A percentile compares a stretch with the other conserved stretches of the same genome.
phyloP scores from a whole-genome alignment of 257 asterid genomes.

The Jacaranda copaia region DNA sequence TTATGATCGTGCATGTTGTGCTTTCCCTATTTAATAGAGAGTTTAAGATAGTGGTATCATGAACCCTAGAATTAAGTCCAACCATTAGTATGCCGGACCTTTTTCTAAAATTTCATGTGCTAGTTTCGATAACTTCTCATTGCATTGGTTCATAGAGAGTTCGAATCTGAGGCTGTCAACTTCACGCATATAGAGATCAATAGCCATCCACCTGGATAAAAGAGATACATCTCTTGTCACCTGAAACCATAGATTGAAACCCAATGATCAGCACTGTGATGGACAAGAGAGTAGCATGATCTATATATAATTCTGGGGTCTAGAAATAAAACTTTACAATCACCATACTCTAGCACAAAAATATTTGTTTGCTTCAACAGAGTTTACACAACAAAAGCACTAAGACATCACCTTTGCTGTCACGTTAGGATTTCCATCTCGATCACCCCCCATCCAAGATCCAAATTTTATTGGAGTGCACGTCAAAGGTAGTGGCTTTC shows the following conservation, averaged over 20 bases:
- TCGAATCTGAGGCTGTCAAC: conserved; percentile 91
- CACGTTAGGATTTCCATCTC: conserved; percentile 99
- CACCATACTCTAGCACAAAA: conserved; percentile 3
- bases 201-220: conserved; percentile 98
- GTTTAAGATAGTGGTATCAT: neutral
- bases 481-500: conserved; percentile 90
- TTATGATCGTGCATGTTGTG: conserved; percentile 12
- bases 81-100: conserved; percentile 52
- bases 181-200: conserved; percentile 88
- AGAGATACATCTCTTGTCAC: conserved; percentile 90
- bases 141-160: conserved; percentile 94
- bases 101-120: conserved; percentile 82
- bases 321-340: conserved; percentile 16
- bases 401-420: conserved; percentile 80
- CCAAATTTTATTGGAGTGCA: conserved; percentile 98
- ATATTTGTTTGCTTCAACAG: neutral
- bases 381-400: conserved; percentile 21
- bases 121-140: conserved; percentile 58
- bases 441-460: conserved; percentile 99
- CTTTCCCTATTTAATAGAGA: conserved; percentile 2
- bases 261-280: conserved; percentile 29
- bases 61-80: conserved; percentile 8
- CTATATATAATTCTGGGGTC: neutral
- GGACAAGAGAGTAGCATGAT: conserved; percentile 12
- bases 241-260: conserved; percentile 50